A percentile compares a stretch with the other conserved stretches of the same genome.
Conservation (phyloP, 1,139 yeast genomes). For the Pneumocystis murina region DNA sequence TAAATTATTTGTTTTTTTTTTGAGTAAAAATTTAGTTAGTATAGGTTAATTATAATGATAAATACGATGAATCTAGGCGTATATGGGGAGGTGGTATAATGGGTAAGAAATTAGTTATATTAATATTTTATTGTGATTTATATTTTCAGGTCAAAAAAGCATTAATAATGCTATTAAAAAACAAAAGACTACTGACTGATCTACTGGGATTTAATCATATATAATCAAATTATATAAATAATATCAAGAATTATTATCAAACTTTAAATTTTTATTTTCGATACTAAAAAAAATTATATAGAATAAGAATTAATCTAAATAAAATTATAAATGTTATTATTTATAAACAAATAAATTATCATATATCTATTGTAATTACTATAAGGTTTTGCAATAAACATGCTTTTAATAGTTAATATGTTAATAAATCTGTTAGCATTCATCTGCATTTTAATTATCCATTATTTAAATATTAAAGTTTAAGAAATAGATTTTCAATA, state of each 20-base stretch:
- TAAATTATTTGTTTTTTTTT: not conserved
- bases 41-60: slow-evolving; percentile 62
- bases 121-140: not conserved
- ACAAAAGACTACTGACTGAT: not conserved
- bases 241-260: not conserved
- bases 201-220: not conserved
- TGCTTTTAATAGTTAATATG: not conserved
- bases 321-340: not conserved
- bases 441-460: not conserved
- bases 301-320: not conserved
- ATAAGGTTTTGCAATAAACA: not conserved
- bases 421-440: not conserved
- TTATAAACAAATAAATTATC: not conserved
- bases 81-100: slow-evolving; percentile 99
- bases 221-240: not conserved
- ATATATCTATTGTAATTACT: not conserved
- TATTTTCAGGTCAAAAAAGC: not conserved
- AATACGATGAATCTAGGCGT: slow-evolving; percentile 88
- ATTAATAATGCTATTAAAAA: not conserved
- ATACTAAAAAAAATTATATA: not conserved
- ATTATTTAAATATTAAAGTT: not conserved
- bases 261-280: not conserved
- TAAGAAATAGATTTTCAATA: not conserved
- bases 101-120: slow-evolving; percentile 53
- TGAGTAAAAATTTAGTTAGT: not conserved